A percentile compares a stretch with the other conserved stretches of the same genome.
These are phyloP conservation scores for Ramalina intermedia DNA, from an alignment of 495 filamentous ascomycete species.

Conservation along the genomic window DNA sequence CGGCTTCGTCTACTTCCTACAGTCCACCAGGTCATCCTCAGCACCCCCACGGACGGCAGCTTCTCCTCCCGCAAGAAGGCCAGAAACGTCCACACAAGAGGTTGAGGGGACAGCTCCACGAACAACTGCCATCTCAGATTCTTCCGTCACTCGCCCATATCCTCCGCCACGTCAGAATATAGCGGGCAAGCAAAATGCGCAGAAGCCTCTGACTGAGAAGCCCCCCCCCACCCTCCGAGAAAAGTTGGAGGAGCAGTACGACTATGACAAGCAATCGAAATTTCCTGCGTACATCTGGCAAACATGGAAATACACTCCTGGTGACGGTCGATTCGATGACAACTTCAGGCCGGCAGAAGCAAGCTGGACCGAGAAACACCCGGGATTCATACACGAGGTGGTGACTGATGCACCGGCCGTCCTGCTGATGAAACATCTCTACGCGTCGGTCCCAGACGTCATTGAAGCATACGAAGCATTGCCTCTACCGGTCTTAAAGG, in stretches of 20 bases:
- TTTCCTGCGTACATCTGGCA: conserved; percentile 99
- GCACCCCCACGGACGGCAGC: conserved; percentile 11
- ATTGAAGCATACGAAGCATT: conserved; percentile 81
- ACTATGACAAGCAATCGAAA: conserved; percentile 71
- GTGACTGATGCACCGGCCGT: conserved; percentile 79
- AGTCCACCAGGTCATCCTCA: conserved; percentile 38
- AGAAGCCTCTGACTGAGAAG: conserved; percentile 36
- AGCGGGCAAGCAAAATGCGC: conserved; percentile 22
- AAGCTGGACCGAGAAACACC: conserved; percentile 81
- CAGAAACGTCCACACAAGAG: conserved; percentile 12
- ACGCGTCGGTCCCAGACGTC: conserved; percentile 75
- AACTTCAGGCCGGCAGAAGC: conserved; percentile 69
- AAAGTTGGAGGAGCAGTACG: conserved; percentile 82
- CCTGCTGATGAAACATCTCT: conserved; percentile 71
- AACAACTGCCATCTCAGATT: conserved; percentile 8
- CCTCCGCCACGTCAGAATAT: conserved; percentile 22
- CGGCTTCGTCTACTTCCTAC: conserved; percentile 55
- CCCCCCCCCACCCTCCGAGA: conserved; percentile 57
- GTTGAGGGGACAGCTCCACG: conserved; percentile 8
- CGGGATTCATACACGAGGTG: conserved; percentile 88
- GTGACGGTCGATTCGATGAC: conserved; percentile 61
- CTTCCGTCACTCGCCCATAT: conserved; percentile 17
- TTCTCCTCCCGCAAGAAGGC: background rate
- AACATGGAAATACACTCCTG: conserved; percentile 88
- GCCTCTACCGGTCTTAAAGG: conserved; percentile 80